Evolutionary conservation across 768 basidiomycete genomes (phyloP), one percentile per base, ranked within the genome.

Genomic region (Imleria badia): DNA sequence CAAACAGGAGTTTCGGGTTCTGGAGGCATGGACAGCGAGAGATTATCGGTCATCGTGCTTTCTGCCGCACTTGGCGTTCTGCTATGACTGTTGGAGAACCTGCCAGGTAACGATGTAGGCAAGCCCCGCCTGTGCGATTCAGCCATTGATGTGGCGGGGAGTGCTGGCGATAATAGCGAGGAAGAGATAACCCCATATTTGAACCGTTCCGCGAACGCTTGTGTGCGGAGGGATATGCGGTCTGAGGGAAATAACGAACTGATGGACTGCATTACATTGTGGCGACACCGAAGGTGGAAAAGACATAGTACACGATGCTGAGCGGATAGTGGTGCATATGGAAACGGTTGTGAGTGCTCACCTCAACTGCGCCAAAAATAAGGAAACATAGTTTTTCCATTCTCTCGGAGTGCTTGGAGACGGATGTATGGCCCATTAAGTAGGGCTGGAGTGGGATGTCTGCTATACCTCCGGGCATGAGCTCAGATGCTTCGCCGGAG

Each of bases 101-200:
- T 76, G 2, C 83, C 81, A 17, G 83, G 81, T 53, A 83, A 63
- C 7, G 73, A 65, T n/a, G 71, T 69, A 23, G 73, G 67, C 48
- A 61, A 52, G 50, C 72, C 62, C 40, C 71, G 66, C 36, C 76
- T 70, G 43, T 60, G 69, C 14, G 54, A 62, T 52, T 60, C 71
- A 42, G 48, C 41, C 45, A 59, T 68, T 60, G 59, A 62, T n/a
- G 79, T 71, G 30, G 79, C 60, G 38, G 83, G 63, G 52, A 85
- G 74, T 48, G 81, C 73, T 3, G 82, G 68, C 4, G 87, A 81
- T n/a, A 91, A 77, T 10, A 91, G 75, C 9, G 88, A 83, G 3
- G 89, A 91, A 5, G 89, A 89, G 55, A 91, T 90, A 5, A 91
- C 81, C 55, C 82, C 83, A 77, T 91, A 91, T 67, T 91, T 91